A percentile compares a stretch with the other conserved stretches of the same genome.
phyloP scores from a whole-genome alignment of 306 rosid species.

The Erythrophleum fordii region DNA sequence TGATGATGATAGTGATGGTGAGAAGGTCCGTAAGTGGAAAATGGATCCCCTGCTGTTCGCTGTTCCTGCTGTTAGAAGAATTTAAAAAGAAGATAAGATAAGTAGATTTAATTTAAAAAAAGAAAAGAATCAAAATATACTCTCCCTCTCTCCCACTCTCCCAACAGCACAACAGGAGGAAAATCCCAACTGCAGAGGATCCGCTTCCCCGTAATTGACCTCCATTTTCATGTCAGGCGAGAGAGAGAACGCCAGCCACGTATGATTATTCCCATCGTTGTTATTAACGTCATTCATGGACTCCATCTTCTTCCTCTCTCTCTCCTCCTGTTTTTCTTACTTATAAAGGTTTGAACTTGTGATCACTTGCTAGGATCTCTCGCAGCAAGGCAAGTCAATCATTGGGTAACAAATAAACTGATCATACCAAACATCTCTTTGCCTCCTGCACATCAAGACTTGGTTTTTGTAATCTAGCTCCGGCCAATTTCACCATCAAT shows the following conservation, averaged over 20 bases:
- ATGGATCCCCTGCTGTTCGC: no score
- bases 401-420: conserved; percentile 54
- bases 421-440: conserved; percentile 47
- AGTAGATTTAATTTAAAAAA: no score
- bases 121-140: no score
- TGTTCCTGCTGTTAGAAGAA: no score
- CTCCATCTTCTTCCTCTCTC: conserved; percentile 55
- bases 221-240: conserved; percentile 91
- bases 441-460: conserved; percentile 19
- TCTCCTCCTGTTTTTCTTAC: not conserved
- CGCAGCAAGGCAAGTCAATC: conserved; percentile 52
- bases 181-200: no score
- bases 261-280: conserved; percentile 46
- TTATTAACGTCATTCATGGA: conserved; percentile 57
- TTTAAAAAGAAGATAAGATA: no score
- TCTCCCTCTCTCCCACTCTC: no score
- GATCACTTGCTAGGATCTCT: not conserved
- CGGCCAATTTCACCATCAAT: no score
- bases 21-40: conserved; percentile 38
- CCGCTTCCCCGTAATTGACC: no score
- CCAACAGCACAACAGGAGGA: no score
- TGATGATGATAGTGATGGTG: conserved; percentile 46
- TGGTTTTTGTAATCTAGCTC: conserved; percentile 50
- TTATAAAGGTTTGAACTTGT: conserved; percentile 37
- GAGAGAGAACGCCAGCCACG: conserved; percentile 92